Conservation (phyloP, 805 yeast species). For the Tetrapisispora iriomotensis region DNA sequence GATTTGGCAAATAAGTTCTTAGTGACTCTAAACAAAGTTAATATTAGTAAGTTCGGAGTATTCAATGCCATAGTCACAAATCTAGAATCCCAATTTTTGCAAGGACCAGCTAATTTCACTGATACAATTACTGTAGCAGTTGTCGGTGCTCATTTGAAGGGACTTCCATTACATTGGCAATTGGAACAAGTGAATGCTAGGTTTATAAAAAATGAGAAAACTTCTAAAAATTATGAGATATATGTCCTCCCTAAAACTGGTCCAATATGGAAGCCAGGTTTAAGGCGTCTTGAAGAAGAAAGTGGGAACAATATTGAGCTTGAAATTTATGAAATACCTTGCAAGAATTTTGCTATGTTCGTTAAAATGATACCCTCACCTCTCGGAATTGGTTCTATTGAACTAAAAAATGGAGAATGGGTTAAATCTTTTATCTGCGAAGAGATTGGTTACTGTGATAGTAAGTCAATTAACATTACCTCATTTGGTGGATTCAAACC, state of each 20-base stretch:
- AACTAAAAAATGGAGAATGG: conserved; percentile 68
- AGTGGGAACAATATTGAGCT: conserved; percentile 55
- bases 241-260: conserved; percentile 79
- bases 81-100: conserved; percentile 9
- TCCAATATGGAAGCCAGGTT: conserved; percentile 82
- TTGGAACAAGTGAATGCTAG: conserved; percentile 73
- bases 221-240: conserved; percentile 61
- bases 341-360: conserved; percentile 68
- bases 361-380: conserved; percentile 89
- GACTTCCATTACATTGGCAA: conserved; percentile 91
- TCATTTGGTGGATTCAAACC: conserved; percentile 79
- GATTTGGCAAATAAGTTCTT: conserved; percentile 72
- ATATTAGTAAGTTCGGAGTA: background rate
- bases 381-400: conserved; percentile 88
- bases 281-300: conserved; percentile 49
- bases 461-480: conserved; percentile 76
- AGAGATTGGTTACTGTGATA: conserved; percentile 66
- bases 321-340: conserved; percentile 79
- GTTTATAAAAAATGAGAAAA: conserved; percentile 53
- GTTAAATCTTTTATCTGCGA: conserved; percentile 94
- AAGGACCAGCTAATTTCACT: conserved; percentile 21
- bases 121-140: conserved; percentile 65
- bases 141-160: conserved; percentile 90
- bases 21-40: background rate
- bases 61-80: conserved; percentile 6